Evolutionary conservation across 2,329 filamentous ascomycete species (phyloP), one percentile per base, ranked within the genome.

Genomic region (Nemania serpens): DNA sequence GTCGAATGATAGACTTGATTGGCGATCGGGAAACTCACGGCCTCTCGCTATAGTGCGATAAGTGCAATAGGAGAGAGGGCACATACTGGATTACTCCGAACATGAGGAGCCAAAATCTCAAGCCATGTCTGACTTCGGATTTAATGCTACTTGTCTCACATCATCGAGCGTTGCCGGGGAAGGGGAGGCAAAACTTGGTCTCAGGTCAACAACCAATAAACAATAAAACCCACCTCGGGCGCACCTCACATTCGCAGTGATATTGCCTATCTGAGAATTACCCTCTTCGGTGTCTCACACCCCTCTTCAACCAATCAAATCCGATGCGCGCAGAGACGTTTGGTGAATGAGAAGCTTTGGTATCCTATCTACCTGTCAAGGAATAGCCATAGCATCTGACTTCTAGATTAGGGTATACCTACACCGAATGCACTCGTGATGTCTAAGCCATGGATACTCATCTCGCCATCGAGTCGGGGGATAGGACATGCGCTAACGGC

Each of bases 401-500:
- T 4, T 29, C 25, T 7, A 29, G 7, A 29, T 4, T 29, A 29
- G 25, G 25, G 4, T 29, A 34, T 33, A 20, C 15, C 5, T 20
- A 41, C 11, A 39, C 17, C 20, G n/a, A 37, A 18, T 15, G 22
- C 33, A 41, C 18, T 11, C 20, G 17, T 59, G 37, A 80, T 81
- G 76, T 79, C 79, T 39, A 76, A 76, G 37, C 81, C 81, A 18
- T 84, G 81, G 81, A 78, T 81, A 65, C 72, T 84, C 63, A 65
- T 83, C 62, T 79, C 75, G 43, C 79, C 81, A 0, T 77, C 81
- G 17, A 79, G 74, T 68, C 75, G 81, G 25, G 81, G 81, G 65
- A 80, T 83, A 47, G 81, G 81, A 50, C 73, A 79, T 63, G 77
- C 79, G 43, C 75, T 86, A 12, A 79, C 80, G 11, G 76, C 81